These are phyloP conservation scores for Boletus patriciae DNA, from an alignment of 768 basidiomycete species.

Conservation along the genomic window DNA sequence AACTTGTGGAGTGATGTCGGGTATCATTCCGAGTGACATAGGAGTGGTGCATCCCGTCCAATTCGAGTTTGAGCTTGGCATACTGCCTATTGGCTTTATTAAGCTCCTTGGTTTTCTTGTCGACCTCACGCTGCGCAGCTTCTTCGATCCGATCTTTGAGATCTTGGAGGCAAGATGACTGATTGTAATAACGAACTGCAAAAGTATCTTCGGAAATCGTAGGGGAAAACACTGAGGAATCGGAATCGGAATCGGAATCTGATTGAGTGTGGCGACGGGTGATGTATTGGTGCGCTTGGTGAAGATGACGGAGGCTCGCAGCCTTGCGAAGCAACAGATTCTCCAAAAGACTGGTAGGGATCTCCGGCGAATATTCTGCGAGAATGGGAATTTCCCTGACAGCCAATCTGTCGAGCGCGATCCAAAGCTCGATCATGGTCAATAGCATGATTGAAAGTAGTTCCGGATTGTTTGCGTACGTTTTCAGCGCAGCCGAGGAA, in stretches of 20 bases:
- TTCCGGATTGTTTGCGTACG: slow-evolving; percentile 20
- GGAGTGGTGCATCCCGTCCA: too few species aligned
- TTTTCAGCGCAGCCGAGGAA: slow-evolving; percentile 19
- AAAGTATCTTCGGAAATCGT: slow-evolving; percentile 25
- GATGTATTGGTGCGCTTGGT: slow-evolving; percentile 27
- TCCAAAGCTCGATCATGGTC: too few species aligned
- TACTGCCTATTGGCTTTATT: background rate
- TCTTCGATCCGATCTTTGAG: slow-evolving; percentile 32
- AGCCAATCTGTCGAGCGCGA: too few species aligned
- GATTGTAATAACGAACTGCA: slow-evolving; percentile 34
- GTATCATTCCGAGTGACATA: too few species aligned
- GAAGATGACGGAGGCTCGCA: too few species aligned
- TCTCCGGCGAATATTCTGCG: too few species aligned
- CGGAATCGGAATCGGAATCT: slow-evolving; percentile 3
- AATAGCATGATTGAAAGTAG: too few species aligned
- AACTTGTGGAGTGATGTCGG: too few species aligned
- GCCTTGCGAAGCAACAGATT: too few species aligned
- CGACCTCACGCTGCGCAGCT: slow-evolving; percentile 20
- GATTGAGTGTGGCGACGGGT: slow-evolving; percentile 22
- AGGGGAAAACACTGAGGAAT: slow-evolving; percentile 37
- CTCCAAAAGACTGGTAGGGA: too few species aligned
- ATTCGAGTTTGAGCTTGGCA: too few species aligned
- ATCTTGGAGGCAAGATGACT: slow-evolving; percentile 15
- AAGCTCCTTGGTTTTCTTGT: slow-evolving; percentile 31
- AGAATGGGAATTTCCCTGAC: too few species aligned